Conservation (phyloP, 179 eudicot species). For the Silene vulgaris region DNA sequence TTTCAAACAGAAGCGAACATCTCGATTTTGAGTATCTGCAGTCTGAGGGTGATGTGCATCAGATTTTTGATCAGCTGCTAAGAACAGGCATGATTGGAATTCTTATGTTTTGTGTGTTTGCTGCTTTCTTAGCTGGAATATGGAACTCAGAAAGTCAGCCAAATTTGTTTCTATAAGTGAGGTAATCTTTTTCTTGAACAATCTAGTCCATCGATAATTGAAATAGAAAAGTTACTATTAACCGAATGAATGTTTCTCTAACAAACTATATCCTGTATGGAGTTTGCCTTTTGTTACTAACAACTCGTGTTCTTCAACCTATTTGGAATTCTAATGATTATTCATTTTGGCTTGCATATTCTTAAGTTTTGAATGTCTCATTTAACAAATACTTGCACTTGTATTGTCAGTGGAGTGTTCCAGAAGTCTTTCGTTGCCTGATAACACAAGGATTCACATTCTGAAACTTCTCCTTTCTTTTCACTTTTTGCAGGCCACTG, state of each 20-base stretch:
- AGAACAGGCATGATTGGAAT: constrained; percentile 58
- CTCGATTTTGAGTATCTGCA: constrained; percentile 25
- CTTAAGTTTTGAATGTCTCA: constrained; percentile 6
- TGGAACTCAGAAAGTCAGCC: constrained; percentile 44
- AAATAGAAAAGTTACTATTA: background rate
- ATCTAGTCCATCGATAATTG: background rate
- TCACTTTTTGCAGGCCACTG: background rate
- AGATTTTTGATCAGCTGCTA: constrained; percentile 37
- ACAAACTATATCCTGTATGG: constrained; percentile 9
- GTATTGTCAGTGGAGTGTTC: constrained; percentile 10
- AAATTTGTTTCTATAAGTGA: constrained; percentile 31
- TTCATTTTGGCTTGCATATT: background rate
- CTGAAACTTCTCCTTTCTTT: background rate
- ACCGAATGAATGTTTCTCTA: background rate
- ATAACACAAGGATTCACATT: constrained; percentile 17
- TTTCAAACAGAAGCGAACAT: constrained; percentile 28
- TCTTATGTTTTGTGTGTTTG: constrained; percentile 56
- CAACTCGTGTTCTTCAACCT: constrained; percentile 10
- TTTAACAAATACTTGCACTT: background rate
- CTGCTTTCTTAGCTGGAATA: constrained; percentile 51
- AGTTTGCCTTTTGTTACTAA: constrained; percentile 1
- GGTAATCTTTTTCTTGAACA: constrained; percentile 7
- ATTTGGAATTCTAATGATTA: background rate
- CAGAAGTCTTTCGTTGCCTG: constrained; percentile 3
- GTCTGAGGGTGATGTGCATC: constrained; percentile 29